Evolutionary conservation across 164 flowering plant genomes (phyloP).

Genomic region (Cinnamomum micranthum): DNA sequence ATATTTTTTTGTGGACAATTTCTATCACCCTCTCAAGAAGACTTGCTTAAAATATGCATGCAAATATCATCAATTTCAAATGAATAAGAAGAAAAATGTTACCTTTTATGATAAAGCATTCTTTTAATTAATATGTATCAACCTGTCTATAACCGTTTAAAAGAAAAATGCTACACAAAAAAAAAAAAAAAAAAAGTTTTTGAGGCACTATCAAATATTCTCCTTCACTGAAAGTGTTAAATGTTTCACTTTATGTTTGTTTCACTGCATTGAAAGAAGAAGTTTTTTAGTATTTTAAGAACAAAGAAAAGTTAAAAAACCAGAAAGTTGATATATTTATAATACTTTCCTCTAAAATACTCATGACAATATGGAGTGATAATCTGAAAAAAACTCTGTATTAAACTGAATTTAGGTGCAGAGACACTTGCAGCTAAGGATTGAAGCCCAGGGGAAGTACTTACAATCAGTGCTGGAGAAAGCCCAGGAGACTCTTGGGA

Average conservation of each 20-base stretch:
- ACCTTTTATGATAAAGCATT: too few relatives aligned
- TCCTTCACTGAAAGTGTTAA: not conserved
- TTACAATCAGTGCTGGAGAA: constrained; percentile 82
- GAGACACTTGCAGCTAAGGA: constrained; percentile 77
- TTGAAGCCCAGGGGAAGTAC: constrained; percentile 92
- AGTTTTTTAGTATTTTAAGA: not conserved
- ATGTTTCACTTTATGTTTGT: not conserved
- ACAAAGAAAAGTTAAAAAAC: not conserved
- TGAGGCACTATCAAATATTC: not conserved
- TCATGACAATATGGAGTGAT: not conserved
- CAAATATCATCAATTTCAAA: too few relatives aligned
- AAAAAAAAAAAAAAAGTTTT: not conserved
- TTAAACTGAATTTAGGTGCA: constrained; percentile 57
- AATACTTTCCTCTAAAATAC: not conserved
- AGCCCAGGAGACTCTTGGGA: constrained; percentile 88
- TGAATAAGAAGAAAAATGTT: too few relatives aligned
- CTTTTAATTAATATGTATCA: too few relatives aligned
- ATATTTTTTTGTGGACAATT: too few relatives aligned
- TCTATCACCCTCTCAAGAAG: too few relatives aligned
- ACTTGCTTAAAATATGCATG: too few relatives aligned
- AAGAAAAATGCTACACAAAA: too few relatives aligned
- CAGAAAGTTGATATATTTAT: not conserved
- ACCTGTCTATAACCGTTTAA: too few relatives aligned
- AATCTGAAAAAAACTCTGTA: not conserved
- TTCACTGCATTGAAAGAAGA: not conserved